Conservation (phyloP, 2,329 filamentous ascomycete genomes). For the Endocalyx cinctus region DNA sequence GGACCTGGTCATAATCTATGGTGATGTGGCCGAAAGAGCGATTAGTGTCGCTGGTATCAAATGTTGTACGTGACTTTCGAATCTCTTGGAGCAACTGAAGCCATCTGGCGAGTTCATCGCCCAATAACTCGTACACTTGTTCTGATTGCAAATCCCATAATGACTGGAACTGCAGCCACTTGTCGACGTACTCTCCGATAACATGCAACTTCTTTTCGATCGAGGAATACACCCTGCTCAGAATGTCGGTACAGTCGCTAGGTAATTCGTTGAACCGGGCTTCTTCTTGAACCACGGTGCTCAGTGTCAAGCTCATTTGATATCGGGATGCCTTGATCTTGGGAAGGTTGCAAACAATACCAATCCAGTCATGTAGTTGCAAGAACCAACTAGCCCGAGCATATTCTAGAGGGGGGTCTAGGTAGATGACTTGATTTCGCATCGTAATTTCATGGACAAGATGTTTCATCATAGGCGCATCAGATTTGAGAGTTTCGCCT, state of each 20-base stretch:
- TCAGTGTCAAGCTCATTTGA: conserved; percentile 67
- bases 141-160: conserved; percentile 97
- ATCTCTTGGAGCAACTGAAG: conserved; percentile 95
- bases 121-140: conserved; percentile 87
- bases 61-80: conserved; percentile 88
- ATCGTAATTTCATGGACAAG: conserved; percentile 92
- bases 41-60: conserved; percentile 93
- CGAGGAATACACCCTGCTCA: conserved; percentile 75
- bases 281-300: conserved; percentile 60
- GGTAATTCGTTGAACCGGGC: conserved; percentile 80
- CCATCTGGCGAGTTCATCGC: conserved; percentile 89
- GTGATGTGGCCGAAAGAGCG: conserved; percentile 89
- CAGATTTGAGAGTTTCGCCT: conserved; percentile 41
- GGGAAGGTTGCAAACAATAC: conserved; percentile 83
- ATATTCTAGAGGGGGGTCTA: conserved; percentile 89
- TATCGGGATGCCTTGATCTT: conserved; percentile 95
- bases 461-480: conserved; percentile 62
- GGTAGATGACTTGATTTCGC: conserved; percentile 95
- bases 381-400: conserved; percentile 90
- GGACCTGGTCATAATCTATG: conserved; percentile 97
- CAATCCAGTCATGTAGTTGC: conserved; percentile 90
- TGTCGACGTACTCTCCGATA: conserved; percentile 84
- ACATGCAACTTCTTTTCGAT: conserved; percentile 79
- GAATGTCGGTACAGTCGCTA: conserved; percentile 71
- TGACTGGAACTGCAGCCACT: conserved; percentile 98